A percentile compares a stretch with the other conserved stretches of the same genome.
Conservation (phyloP, 164 flowering plant species). For the Warburgia ugandensis region DNA sequence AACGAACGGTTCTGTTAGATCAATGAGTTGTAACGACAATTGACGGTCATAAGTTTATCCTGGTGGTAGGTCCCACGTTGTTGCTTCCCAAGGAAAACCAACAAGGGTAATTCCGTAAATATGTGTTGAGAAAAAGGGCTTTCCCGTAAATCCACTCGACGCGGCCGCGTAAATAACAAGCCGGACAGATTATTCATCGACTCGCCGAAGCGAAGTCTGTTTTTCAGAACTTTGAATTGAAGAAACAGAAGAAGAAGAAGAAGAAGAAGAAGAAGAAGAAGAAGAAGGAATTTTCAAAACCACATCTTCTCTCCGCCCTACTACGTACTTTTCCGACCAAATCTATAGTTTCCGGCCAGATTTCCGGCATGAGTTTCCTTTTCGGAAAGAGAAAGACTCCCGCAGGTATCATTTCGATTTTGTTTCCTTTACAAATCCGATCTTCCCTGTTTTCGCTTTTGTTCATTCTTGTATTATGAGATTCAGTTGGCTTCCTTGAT, state of each 20-base stretch:
- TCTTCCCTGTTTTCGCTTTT: too few species aligned
- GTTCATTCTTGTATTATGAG: too few species aligned
- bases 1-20: too few species aligned
- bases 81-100: too few species aligned
- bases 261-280: not conserved
- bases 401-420: conserved; percentile 37
- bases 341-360: not conserved
- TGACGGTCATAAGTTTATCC: too few species aligned
- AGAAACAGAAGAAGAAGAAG: too few species aligned
- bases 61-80: too few species aligned
- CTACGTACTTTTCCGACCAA: not conserved
- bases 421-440: not conserved
- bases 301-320: not conserved
- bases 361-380: conserved; percentile 48
- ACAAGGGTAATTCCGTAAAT: too few species aligned
- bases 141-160: not conserved
- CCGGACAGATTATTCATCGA: not conserved
- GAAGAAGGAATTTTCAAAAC: not conserved
- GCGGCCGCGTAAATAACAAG: conserved; percentile 1
- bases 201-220: too few species aligned
- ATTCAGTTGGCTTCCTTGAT: too few species aligned
- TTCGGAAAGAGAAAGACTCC: conserved; percentile 39
- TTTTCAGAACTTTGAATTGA: too few species aligned
- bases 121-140: not conserved
- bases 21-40: too few species aligned